phyloP scores from a whole-genome alignment of 2,329 filamentous ascomycete species.

The Colletotrichum filicis region DNA sequence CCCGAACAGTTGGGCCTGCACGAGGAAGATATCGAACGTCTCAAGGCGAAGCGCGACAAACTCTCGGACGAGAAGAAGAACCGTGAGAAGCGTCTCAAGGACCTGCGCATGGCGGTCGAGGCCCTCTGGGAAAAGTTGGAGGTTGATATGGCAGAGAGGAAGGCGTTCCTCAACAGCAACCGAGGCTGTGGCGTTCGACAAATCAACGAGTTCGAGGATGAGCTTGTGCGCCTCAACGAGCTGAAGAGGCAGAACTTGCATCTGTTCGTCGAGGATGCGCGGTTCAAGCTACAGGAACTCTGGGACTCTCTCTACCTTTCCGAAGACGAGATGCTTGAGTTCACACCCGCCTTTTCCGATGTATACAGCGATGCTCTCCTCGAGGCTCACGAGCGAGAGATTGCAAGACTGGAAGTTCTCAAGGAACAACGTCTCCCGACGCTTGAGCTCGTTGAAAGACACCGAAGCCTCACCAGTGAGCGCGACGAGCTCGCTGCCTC shows the following conservation, averaged over 20 bases:
- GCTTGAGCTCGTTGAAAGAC: constrained; percentile 83
- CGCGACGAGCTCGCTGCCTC: constrained; percentile 89
- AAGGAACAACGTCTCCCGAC: constrained; percentile 89
- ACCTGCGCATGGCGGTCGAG: constrained; percentile 83
- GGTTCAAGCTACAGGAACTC: constrained; percentile 89
- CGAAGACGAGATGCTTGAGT: constrained; percentile 98
- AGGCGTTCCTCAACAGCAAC: constrained; percentile 86
- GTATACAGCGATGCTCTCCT: constrained; percentile 96
- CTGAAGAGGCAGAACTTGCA: constrained; percentile 96
- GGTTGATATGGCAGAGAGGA: constrained; percentile 84
- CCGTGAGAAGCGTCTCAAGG: constrained; percentile 80
- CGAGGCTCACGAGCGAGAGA: constrained; percentile 94
- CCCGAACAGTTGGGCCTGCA: constrained; percentile 96
- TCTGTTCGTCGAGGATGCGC: constrained; percentile 93
- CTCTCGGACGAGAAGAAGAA: constrained; percentile 88
- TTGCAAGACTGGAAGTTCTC: constrained; percentile 81
- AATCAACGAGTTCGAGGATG: constrained; percentile 96
- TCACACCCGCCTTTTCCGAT: constrained; percentile 95
- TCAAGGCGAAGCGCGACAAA: constrained; percentile 82
- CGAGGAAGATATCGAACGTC: constrained; percentile 81
- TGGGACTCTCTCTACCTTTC: constrained; percentile 96
- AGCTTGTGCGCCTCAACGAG: constrained; percentile 86
- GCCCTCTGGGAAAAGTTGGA: constrained; percentile 89
- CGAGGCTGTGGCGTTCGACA: constrained; percentile 90
- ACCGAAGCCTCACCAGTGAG: constrained; percentile 85